A percentile compares a stretch with the other conserved stretches of the same genome.
Conservation (phyloP, 2,329 filamentous ascomycete species). For the Sporothrix schenckii region DNA sequence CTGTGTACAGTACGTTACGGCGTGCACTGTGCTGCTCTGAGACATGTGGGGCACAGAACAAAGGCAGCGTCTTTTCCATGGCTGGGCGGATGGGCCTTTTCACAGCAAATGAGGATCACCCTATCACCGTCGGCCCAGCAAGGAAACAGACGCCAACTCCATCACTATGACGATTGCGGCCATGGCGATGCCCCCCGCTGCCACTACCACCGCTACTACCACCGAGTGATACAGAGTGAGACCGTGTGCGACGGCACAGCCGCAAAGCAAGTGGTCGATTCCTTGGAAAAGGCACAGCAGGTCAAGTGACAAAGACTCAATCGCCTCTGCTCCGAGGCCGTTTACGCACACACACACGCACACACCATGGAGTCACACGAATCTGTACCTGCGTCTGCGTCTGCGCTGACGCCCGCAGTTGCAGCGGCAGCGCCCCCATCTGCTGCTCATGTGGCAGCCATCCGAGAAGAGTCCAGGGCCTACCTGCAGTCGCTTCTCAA, state of each 20-base stretch:
- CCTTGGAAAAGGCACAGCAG: neutral
- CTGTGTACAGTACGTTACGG: too few relatives aligned
- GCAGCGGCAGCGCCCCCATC: neutral
- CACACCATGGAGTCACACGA: neutral
- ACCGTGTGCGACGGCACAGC: neutral
- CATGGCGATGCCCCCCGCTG: constrained; percentile 13
- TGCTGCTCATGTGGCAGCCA: neutral
- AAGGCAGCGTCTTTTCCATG: neutral
- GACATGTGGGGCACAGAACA: constrained; percentile 10
- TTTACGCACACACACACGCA: neutral
- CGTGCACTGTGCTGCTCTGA: constrained; percentile 4
- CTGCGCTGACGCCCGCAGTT: neutral
- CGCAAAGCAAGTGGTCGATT: neutral
- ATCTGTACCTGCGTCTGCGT: neutral
- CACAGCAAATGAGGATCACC: constrained; percentile 23
- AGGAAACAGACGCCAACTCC: constrained; percentile 14
- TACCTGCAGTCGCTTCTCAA: constrained; percentile 71
- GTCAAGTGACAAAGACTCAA: neutral
- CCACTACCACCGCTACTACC: neutral
- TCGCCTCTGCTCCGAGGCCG: neutral
- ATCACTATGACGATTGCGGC: constrained; percentile 27
- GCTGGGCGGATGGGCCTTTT: neutral
- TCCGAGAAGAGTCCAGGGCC: constrained; percentile 27
- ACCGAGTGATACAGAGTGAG: constrained; percentile 19
- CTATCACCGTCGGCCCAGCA: constrained; percentile 7